Evolutionary conservation across 108 stramenopile species (phyloP).

Genomic region (Pseudonitzschia multiseries): DNA sequence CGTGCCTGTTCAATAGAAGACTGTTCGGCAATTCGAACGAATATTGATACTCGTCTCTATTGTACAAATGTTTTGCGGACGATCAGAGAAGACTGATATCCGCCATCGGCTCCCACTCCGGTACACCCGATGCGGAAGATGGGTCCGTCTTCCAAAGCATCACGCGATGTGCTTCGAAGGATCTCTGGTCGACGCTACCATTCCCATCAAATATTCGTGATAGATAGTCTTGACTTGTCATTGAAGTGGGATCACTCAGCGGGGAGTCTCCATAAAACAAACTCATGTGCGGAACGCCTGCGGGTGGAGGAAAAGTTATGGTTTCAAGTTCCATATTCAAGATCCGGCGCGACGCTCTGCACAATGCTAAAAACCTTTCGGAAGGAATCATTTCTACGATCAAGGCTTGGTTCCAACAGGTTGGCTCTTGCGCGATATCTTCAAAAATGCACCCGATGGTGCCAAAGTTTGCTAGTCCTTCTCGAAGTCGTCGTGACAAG

Average conservation of each 20-base stretch:
- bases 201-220: background rate
- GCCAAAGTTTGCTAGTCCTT: background rate
- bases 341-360: background rate
- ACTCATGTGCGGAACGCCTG: slow-evolving; percentile 11
- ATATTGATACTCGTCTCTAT: background rate
- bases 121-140: background rate
- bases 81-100: slow-evolving; percentile 3
- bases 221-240: background rate
- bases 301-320: slow-evolving; percentile 1
- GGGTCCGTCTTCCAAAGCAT: slow-evolving; percentile 13
- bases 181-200: background rate
- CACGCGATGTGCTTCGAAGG: slow-evolving; percentile 7
- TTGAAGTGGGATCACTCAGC: background rate
- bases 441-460: background rate
- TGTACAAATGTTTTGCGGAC: background rate
- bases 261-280: slow-evolving; percentile 6
- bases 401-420: background rate
- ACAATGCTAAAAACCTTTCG: background rate
- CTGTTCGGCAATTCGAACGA: background rate
- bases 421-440: background rate
- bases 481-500: background rate
- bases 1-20: too few species aligned
- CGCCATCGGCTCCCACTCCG: background rate
- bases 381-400: slow-evolving; percentile 1
- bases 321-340: background rate